These are phyloP conservation scores for Adiantum capillusveneris DNA, from an alignment of 75 land plant genomes.

Conservation along the genomic window DNA sequence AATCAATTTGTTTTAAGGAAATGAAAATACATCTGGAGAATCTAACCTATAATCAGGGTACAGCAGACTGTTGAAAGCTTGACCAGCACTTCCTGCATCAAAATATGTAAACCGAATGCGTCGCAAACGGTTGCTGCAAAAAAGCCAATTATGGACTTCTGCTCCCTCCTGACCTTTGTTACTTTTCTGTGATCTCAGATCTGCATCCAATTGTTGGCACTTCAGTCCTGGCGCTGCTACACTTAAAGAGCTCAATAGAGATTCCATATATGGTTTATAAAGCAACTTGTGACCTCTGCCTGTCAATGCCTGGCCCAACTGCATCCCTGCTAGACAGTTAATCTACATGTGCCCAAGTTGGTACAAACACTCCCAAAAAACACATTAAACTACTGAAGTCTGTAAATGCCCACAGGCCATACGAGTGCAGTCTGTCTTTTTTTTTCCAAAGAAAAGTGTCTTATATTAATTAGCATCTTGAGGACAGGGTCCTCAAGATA, in stretches of 20 bases:
- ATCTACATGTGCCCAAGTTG: too few species aligned
- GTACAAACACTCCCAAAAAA: too few species aligned
- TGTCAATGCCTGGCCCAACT: neutral
- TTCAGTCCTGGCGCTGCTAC: conserved; percentile 14
- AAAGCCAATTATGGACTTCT: conserved; percentile 24
- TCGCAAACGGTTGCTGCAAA: conserved; percentile 13
- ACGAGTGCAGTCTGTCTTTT: too few species aligned
- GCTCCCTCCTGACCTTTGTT: conserved; percentile 11
- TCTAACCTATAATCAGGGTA: conserved; percentile 29
- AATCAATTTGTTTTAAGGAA: too few species aligned
- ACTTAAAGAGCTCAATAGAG: conserved; percentile 15
- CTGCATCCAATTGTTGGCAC: conserved; percentile 5
- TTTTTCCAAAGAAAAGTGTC: too few species aligned
- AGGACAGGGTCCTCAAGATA: too few species aligned
- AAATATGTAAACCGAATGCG: conserved; percentile 34
- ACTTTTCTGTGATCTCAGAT: conserved; percentile 2
- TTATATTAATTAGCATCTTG: too few species aligned
- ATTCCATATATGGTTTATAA: conserved; percentile 31
- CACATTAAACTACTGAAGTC: too few species aligned
- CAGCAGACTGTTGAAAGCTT: conserved; percentile 36
- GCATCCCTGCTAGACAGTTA: neutral
- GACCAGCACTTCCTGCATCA: conserved; percentile 32
- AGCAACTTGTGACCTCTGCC: neutral
- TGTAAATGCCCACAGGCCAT: too few species aligned
- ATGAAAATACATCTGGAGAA: neutral